Evolutionary conservation across 305 asterid genomes (phyloP).

Genomic region (Fraxinus xanthoxyloides): DNA sequence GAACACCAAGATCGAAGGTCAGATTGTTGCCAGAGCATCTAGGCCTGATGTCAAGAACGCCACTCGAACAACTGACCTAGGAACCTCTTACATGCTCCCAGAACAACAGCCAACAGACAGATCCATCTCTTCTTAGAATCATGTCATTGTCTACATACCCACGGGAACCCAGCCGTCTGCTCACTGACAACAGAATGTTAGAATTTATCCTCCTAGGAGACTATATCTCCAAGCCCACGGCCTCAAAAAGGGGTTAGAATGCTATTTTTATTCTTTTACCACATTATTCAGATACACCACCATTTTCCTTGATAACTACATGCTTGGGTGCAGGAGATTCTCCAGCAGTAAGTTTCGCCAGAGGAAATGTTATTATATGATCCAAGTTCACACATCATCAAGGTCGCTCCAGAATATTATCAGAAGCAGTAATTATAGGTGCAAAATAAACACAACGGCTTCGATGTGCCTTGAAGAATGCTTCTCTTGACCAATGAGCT

Average conservation of each 20-base stretch:
- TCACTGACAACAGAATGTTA: not conserved
- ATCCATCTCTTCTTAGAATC: not conserved
- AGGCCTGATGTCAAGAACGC: not conserved
- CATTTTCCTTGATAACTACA: not conserved
- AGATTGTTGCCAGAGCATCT: not conserved
- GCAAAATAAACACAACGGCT: not conserved
- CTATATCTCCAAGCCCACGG: not conserved
- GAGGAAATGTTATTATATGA: not conserved
- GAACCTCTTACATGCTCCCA: not conserved
- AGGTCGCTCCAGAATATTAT: not conserved
- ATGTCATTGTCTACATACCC: not conserved
- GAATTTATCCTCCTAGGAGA: not conserved
- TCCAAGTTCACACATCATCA: not conserved
- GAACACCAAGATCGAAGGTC: not conserved
- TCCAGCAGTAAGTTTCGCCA: not conserved
- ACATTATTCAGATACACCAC: not conserved
- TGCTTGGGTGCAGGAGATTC: not conserved
- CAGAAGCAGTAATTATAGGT: not conserved
- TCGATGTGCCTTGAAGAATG: not conserved
- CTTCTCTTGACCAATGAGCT: not conserved
- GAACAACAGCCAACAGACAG: not conserved
- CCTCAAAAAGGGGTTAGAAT: not conserved
- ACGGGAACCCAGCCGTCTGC: not conserved
- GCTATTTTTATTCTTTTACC: not conserved
- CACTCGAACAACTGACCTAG: not conserved